Evolutionary conservation across 1,284 basidiomycete genomes (phyloP).

Genomic region (Tilletiaria anomala): DNA sequence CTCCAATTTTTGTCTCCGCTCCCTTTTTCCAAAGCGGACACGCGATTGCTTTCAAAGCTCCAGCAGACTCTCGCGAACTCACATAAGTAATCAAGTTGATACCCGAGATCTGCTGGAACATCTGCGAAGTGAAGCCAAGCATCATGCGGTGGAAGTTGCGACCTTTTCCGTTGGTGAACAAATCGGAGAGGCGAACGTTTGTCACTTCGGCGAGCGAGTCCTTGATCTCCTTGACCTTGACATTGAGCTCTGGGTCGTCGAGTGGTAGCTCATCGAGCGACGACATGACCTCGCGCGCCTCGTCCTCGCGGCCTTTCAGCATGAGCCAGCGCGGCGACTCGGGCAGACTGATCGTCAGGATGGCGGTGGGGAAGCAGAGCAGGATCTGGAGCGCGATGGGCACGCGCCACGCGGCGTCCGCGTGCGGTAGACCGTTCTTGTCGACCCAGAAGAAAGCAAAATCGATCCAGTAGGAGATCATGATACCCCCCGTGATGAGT

Average conservation of each 20-base stretch:
- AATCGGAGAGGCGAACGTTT: conserved; percentile 12
- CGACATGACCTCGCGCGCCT: conserved; percentile 40
- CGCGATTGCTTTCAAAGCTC: no score
- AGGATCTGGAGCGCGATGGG: conserved; percentile 35
- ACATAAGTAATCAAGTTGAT: conserved; percentile 15
- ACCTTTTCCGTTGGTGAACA: conserved; percentile 32
- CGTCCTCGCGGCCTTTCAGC: conserved; percentile 39
- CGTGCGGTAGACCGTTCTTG: conserved; percentile 2
- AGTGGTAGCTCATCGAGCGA: conserved; percentile 23
- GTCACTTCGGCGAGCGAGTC: conserved; percentile 16
- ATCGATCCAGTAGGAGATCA: conserved; percentile 34
- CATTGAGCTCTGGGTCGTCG: conserved; percentile 16
- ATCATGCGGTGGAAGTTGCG: conserved; percentile 34
- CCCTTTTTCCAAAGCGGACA: no score
- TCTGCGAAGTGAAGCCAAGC: conserved; percentile 30
- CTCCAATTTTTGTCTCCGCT: not conserved
- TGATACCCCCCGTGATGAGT: conserved; percentile 25
- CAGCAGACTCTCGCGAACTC: not conserved
- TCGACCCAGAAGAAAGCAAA: conserved; percentile 29
- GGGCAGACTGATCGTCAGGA: conserved; percentile 19
- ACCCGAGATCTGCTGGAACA: conserved; percentile 35
- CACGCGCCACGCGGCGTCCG: conserved; percentile 22
- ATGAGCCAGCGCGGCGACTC: conserved; percentile 42
- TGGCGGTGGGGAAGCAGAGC: conserved; percentile 33
- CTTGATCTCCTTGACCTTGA: conserved; percentile 25